These are phyloP conservation scores for Apiotrichum akiyoshidainum DNA, from an alignment of 1,284 basidiomycete species.

Conservation along the genomic window DNA sequence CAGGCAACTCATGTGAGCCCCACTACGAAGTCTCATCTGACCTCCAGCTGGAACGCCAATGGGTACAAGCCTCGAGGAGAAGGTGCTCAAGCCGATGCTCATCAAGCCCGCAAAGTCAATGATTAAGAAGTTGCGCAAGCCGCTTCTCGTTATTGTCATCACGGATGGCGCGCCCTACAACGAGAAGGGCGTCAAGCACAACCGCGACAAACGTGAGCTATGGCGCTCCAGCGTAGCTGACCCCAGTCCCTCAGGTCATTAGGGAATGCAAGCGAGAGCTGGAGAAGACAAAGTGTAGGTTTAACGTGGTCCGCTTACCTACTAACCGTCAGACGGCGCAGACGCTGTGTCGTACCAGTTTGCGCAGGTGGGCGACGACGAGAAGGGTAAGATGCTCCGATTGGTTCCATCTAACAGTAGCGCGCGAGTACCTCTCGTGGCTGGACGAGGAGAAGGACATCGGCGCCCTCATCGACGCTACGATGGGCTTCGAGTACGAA, in stretches of 20 bases:
- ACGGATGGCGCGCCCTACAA: conserved; percentile 32
- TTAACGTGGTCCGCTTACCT: not conserved
- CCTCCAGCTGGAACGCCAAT: conserved; percentile 29
- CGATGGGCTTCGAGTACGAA: conserved; percentile 20
- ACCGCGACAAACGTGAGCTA: conserved; percentile 4
- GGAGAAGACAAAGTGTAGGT: conserved; percentile 2
- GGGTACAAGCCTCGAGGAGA: conserved; percentile 9
- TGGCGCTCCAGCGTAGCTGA: not conserved
- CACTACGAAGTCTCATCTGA: not conserved
- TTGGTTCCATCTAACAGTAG: not conserved
- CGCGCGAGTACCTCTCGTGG: conserved; percentile 7
- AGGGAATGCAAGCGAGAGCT: not conserved
- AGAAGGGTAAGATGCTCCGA: not conserved
- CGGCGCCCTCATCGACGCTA: conserved; percentile 15
- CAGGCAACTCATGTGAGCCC: conserved; percentile 22
- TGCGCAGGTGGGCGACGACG: conserved; percentile 20
- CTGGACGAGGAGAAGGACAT: conserved; percentile 13
- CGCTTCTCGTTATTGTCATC: conserved; percentile 41
- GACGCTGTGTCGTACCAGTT: conserved; percentile 13
- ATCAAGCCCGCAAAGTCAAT: conserved; percentile 7
- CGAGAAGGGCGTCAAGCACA: conserved; percentile 7
- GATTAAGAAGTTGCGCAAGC: conserved; percentile 10
- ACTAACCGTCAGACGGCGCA: conserved; percentile 7
- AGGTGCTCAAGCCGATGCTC: conserved; percentile 12
- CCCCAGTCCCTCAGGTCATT: conserved; percentile 1